Evolutionary conservation across 2,329 filamentous ascomycete genomes (phyloP).

Genomic region (Fusarium neocosmosporiellum): DNA sequence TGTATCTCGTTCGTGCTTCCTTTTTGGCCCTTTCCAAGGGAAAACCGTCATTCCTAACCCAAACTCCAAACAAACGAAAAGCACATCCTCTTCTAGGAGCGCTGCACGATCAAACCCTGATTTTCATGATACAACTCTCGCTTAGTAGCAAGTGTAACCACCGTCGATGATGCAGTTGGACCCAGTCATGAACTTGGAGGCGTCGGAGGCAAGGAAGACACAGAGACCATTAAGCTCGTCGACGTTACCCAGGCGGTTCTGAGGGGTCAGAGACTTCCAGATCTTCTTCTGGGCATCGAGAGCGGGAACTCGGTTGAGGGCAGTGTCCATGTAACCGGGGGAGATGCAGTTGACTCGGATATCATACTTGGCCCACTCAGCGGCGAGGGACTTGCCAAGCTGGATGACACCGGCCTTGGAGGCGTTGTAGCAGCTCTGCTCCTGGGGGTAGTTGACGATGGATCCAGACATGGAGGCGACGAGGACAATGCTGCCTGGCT

Average conservation of each 20-base stretch:
- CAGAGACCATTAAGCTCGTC: constrained; percentile 83
- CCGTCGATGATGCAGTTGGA: constrained; percentile 78
- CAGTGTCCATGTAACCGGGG: constrained; percentile 89
- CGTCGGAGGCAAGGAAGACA: constrained; percentile 79
- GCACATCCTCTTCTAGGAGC: constrained; percentile 5
- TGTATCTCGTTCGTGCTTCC: constrained; percentile 25
- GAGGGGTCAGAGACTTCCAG: constrained; percentile 79
- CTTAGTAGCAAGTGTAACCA: constrained; percentile 73
- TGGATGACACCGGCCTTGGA: constrained; percentile 85
- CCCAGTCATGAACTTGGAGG: constrained; percentile 81
- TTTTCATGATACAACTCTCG: constrained; percentile 8
- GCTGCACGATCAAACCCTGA: constrained; percentile 1
- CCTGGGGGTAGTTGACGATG: constrained; percentile 88
- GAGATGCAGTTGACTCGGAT: constrained; percentile 89
- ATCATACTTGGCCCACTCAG: constrained; percentile 84
- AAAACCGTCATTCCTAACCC: constrained; percentile 18
- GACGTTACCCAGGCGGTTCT: constrained; percentile 77
- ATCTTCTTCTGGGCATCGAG: constrained; percentile 86
- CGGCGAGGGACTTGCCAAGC: constrained; percentile 82
- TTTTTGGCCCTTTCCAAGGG: constrained; percentile 15
- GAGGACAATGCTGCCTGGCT: constrained; percentile 79
- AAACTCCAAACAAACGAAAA: constrained; percentile 38
- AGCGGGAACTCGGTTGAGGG: constrained; percentile 80
- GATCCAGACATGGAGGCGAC: constrained; percentile 85
- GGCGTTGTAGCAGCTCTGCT: constrained; percentile 86